These are phyloP conservation scores for Citeromyces hawaiiensis DNA, from an alignment of 1,139 yeast species.

Conservation along the genomic window DNA sequence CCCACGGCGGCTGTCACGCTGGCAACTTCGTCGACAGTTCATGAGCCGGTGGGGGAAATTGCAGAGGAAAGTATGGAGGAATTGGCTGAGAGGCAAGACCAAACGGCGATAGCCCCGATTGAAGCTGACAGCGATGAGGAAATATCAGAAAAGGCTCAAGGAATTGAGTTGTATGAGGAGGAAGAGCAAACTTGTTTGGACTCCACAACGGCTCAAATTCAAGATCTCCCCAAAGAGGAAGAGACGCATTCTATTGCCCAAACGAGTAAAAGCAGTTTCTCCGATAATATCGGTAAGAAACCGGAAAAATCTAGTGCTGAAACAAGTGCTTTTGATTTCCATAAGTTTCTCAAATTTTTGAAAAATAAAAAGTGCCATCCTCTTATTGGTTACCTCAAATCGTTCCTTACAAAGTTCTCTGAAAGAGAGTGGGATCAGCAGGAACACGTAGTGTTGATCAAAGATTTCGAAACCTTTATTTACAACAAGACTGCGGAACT, in stretches of 20 bases:
- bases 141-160: background rate
- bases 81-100: background rate
- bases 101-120: background rate
- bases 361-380: constrained; percentile 78
- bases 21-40: background rate
- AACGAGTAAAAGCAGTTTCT: background rate
- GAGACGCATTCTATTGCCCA: background rate
- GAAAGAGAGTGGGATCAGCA: constrained; percentile 60
- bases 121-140: background rate
- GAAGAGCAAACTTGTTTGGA: background rate
- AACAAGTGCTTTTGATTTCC: constrained; percentile 51
- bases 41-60: background rate
- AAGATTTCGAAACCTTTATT: constrained; percentile 63
- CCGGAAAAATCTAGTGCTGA: background rate
- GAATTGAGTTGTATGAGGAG: background rate
- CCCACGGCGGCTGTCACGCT: background rate
- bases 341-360: constrained; percentile 58
- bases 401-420: constrained; percentile 63
- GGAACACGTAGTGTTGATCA: constrained; percentile 67
- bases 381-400: constrained; percentile 71
- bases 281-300: background rate
- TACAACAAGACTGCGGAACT: constrained; percentile 47
- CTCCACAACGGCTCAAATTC: background rate
- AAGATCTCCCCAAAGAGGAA: background rate
- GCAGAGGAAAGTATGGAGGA: background rate